Percentiles rank a stretch among this genome's conserved stretches.
Conservation (phyloP, 2,329 filamentous ascomycete species). For the Colletotrichum tofieldiae region DNA sequence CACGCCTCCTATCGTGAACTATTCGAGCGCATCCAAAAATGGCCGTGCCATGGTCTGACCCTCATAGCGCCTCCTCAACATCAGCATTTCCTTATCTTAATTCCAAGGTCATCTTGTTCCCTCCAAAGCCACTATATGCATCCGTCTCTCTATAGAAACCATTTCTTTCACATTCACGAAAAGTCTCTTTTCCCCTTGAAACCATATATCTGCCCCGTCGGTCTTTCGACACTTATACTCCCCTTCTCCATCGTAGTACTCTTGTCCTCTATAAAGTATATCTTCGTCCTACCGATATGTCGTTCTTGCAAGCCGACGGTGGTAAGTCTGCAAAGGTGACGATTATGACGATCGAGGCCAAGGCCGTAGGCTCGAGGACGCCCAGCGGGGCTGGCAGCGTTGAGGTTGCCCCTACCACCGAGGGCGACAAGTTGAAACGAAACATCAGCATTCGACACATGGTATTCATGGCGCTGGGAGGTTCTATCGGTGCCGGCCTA, state of each 20-base stretch:
- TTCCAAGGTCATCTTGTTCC: background rate
- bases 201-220: background rate
- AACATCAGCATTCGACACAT: constrained; percentile 54
- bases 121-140: background rate
- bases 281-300: background rate
- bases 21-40: background rate
- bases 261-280: background rate
- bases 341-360: constrained; percentile 1
- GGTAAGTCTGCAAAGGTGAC: background rate
- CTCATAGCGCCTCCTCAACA: background rate
- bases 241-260: background rate
- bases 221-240: background rate
- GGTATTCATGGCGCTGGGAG: constrained; percentile 53
- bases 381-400: constrained; percentile 7
- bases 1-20: background rate
- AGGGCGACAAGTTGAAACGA: constrained; percentile 44
- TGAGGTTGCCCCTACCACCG: background rate
- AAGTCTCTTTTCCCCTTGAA: background rate
- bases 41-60: background rate
- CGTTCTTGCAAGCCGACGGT: background rate
- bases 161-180: background rate
- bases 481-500: constrained; percentile 56
- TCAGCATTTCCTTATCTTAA: background rate
- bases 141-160: background rate
- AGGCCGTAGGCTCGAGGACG: background rate